These are phyloP conservation scores for Suillus paluster DNA, from an alignment of 768 basidiomycete species.

Conservation along the genomic window DNA sequence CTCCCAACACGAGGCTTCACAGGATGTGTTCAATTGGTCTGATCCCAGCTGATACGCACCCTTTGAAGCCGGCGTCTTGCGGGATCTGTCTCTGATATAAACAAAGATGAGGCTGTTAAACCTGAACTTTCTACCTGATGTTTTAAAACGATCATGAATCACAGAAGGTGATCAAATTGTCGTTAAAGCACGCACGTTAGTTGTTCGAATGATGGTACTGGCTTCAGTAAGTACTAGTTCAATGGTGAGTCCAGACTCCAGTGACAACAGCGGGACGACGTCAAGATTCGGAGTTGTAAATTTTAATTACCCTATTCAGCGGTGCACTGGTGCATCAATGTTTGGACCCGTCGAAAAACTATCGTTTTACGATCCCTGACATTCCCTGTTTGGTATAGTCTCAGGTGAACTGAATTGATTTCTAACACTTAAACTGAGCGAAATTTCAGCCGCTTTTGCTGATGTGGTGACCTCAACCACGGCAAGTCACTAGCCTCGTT, in stretches of 20 bases:
- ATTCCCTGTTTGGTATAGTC: no score
- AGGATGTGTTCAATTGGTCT: constrained; percentile 4
- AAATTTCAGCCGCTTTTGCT: no score
- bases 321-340: no score
- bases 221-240: not conserved
- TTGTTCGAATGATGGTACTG: not conserved
- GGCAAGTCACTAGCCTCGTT: no score
- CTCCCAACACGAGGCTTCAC: constrained; percentile 7
- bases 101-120: no score
- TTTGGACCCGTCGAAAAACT: no score
- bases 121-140: not conserved
- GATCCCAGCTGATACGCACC: not conserved
- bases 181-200: not conserved
- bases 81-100: not conserved
- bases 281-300: constrained; percentile 35
- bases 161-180: not conserved
- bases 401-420: no score
- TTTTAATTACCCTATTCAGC: constrained; percentile 55
- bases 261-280: constrained; percentile 20
- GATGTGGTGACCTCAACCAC: no score
- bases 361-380: no score
- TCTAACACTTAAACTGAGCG: no score
- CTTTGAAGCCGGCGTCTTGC: not conserved
- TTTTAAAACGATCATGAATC: not conserved
- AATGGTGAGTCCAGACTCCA: no score